Evolutionary conservation across 1,284 basidiomycete genomes (phyloP).

Genomic region (Neonothopanus nambi): DNA sequence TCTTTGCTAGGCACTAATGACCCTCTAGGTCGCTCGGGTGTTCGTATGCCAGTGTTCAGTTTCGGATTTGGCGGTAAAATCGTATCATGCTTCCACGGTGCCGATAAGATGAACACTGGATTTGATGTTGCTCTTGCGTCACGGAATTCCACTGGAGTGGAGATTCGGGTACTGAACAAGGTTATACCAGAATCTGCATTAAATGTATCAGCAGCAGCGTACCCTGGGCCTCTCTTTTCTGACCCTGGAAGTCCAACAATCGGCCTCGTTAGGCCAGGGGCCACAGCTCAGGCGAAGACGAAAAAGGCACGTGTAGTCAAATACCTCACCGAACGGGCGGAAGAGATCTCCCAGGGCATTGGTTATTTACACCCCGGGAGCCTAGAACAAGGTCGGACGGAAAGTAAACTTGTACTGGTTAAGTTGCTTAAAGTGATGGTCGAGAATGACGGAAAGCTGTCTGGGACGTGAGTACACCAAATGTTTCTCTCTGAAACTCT

Average conservation of each 20-base stretch:
- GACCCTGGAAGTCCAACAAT: constrained; percentile 71
- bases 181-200: constrained; percentile 69
- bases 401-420: constrained; percentile 78
- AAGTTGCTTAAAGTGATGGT: constrained; percentile 78
- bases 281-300: constrained; percentile 68
- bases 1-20: constrained; percentile 82
- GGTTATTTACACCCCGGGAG: constrained; percentile 64
- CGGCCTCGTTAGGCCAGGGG: constrained; percentile 67
- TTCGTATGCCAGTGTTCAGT: constrained; percentile 76
- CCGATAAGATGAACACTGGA: constrained; percentile 64
- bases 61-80: constrained; percentile 91
- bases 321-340: constrained; percentile 75
- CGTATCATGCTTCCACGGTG: constrained; percentile 83
- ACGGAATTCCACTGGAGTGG: constrained; percentile 68
- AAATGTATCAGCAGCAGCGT: constrained; percentile 56
- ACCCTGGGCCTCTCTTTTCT: constrained; percentile 84
- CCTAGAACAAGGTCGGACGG: constrained; percentile 59
- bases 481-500: background rate
- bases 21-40: constrained; percentile 73
- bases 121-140: constrained; percentile 78
- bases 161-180: constrained; percentile 67
- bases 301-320: constrained; percentile 80
- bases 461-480: constrained; percentile 78
- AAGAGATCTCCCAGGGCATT: constrained; percentile 77
- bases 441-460: constrained; percentile 82